Percentiles rank a stretch among this genome's conserved stretches.
phyloP scores from a whole-genome alignment of 345 rosid species.

The Reutealis trisperma region DNA sequence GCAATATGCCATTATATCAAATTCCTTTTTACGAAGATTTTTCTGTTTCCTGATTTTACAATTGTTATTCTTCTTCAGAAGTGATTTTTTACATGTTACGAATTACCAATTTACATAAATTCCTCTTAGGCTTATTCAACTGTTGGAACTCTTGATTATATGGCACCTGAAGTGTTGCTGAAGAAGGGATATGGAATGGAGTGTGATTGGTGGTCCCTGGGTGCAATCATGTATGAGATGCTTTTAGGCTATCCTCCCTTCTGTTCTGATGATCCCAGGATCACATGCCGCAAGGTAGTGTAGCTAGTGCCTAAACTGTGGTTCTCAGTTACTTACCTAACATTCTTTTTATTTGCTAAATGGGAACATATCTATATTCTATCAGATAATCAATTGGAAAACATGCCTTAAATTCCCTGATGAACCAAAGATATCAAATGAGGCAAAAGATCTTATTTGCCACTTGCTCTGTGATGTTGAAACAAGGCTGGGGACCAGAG shows the following conservation, averaged over 20 bases:
- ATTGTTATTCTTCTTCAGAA: slow-evolving; percentile 7
- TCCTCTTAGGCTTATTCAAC: slow-evolving; percentile 85
- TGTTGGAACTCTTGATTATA: slow-evolving; percentile 98
- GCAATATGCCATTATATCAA: slow-evolving; percentile 1
- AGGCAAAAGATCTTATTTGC: slow-evolving; percentile 84
- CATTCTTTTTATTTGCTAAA: slow-evolving; percentile 25
- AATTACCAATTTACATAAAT: slow-evolving; percentile 17
- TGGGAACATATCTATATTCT: slow-evolving; percentile 23
- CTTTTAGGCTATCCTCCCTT: slow-evolving; percentile 96
- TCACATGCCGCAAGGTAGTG: slow-evolving; percentile 90
- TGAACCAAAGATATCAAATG: slow-evolving; percentile 78
- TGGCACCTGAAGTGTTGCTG: slow-evolving; percentile 96
- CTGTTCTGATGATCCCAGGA: slow-evolving; percentile 95
- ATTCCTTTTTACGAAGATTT: neutral
- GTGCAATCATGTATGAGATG: slow-evolving; percentile 98
- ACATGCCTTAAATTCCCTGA: slow-evolving; percentile 95
- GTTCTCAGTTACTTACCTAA: slow-evolving; percentile 16
- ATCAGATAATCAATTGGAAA: slow-evolving; percentile 89
- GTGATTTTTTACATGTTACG: slow-evolving; percentile 15
- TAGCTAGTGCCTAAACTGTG: slow-evolving; percentile 47
- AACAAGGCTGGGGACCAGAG: slow-evolving; percentile 82
- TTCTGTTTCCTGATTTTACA: neutral
- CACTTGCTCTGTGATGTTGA: slow-evolving; percentile 94
- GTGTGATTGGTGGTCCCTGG: slow-evolving; percentile 99
- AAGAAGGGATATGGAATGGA: slow-evolving; percentile 98